Evolutionary conservation across 2,329 filamentous ascomycete genomes (phyloP), one percentile per base, ranked within the genome.

Genomic region (Rhynchosporium agropyri): DNA sequence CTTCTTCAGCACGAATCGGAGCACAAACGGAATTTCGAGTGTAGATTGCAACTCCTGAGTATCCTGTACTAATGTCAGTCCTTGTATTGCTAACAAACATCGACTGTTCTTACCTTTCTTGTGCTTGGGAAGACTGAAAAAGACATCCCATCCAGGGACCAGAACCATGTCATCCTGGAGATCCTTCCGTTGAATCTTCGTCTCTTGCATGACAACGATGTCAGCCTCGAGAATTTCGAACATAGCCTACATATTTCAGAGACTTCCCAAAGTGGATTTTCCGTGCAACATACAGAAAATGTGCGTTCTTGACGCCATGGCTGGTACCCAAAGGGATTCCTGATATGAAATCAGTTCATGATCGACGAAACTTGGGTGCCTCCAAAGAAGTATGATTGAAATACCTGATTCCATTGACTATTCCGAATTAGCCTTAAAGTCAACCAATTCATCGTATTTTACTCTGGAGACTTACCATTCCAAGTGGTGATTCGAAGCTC

Each of bases 11-110:
- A 64, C 89, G 86, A 31, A 97, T 90, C 0, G 95, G 95, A 3
- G 88, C 85, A 75, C 95, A 98, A 42, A 85, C 88, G 3, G 89
- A 83, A 73, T 90, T 95, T n/a, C 92, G 86, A 0, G 93, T 97
- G 77, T 97, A 99, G 42, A 99, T 92, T 3, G 89, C 95, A 1
- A 99, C 94, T 1, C 95, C 95, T 31, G 94, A 96, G 74, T 98
- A 99, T 29, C 95, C 92, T 96, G 60, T 10, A 53, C 20, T 36
- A 49, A 51, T 57, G 26, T 64, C 38, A 63, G 48, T 49, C 45
- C 20, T 12, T 40, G 26, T 46, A 10, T 20, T 5, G 2, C 9
- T 20, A 20, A 33, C 10, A 29, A 20, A 20, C 1, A 45, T 40
- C 31, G n/a, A 10, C 9, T 42, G 15, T 9, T 29, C 43, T 36